Base-by-base conservation (phyloP, 352 stramenopile species). In the Phytopythium chamaehyphon region DNA sequence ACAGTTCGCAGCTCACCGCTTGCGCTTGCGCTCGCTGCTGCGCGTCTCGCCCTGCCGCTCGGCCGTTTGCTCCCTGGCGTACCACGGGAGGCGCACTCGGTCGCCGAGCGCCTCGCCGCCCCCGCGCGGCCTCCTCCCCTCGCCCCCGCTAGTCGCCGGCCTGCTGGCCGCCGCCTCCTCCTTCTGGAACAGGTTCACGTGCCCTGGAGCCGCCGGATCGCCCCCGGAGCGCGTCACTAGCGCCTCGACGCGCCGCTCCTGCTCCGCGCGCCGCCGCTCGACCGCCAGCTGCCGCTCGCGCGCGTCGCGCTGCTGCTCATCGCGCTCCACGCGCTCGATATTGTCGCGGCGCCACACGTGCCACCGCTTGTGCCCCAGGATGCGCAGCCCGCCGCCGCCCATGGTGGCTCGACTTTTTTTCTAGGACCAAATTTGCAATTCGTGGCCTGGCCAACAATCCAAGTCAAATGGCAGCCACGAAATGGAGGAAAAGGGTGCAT, bases 321-420 rank as follows among this genome's bases (percentile, higher is more conserved):
- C 81, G 10, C 74, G 67, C 23, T 71, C 47, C 55, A 92, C 81
- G 40, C 80, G 81, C 60, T 91, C 81, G 44, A 90, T 86, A 65
- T 90, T 90, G 44, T 92, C 81, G 16, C 81, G 73, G 9, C 78
- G 78, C 83, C 83, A 94, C 23, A 94, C 83, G 57, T 94, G 81
- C 83, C 83, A 94, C 48, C 77, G 87, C 71, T 94, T 94, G 51
- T 88, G 77, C 6, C 69, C 69, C 8, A 88, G 61, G 47, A 88
- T 80, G 21, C 72, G 77, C 23, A 88, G 53, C n/a, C 76, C 76
- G 36, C 76, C 76, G 23, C 76, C 76, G 56, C 76, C 76, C 76
- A 88, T 88, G 36, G 1, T 54, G 31, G 36, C 3, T 6, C 36
- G 36, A n/a, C n/a, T n/a, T n/a, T n/a, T n/a, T n/a, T n/a, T n/a